A percentile compares a stretch with the other conserved stretches of the same genome.
phyloP scores from a whole-genome alignment of 768 basidiomycete species.

The Podaxis carcinomalis region DNA sequence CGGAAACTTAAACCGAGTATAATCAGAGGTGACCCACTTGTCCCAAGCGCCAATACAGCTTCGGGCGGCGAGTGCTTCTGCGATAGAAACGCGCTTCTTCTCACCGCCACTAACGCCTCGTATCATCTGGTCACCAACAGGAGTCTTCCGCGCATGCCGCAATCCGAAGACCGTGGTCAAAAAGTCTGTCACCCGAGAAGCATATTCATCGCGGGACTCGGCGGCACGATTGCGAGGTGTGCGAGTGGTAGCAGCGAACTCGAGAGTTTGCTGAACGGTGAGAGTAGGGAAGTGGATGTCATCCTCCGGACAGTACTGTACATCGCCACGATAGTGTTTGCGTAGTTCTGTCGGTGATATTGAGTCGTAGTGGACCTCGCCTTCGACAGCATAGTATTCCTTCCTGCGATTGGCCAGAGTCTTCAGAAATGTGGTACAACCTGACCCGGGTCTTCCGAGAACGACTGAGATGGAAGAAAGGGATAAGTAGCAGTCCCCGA shows the following conservation, averaged over 20 bases:
- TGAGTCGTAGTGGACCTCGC: slow-evolving; percentile 74
- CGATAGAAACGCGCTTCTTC: slow-evolving; percentile 78
- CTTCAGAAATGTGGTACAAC: slow-evolving; percentile 83
- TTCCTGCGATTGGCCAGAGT: slow-evolving; percentile 69
- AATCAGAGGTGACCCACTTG: slow-evolving; percentile 36
- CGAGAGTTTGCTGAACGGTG: slow-evolving; percentile 73
- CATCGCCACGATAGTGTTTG: slow-evolving; percentile 71
- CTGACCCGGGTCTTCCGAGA: slow-evolving; percentile 79
- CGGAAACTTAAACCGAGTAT: not conserved
- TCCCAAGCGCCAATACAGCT: slow-evolving; percentile 62
- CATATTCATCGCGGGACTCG: slow-evolving; percentile 38
- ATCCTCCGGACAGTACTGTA: slow-evolving; percentile 79
- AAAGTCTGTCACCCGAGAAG: slow-evolving; percentile 43
- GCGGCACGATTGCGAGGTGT: slow-evolving; percentile 53
- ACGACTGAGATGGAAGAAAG: slow-evolving; percentile 47
- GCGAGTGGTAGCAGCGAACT: slow-evolving; percentile 64
- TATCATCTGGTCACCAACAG: slow-evolving; percentile 73
- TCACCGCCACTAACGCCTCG: slow-evolving; percentile 73
- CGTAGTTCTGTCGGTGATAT: slow-evolving; percentile 60
- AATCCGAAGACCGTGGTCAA: slow-evolving; percentile 73
- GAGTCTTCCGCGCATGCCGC: slow-evolving; percentile 64
- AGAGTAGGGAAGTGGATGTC: slow-evolving; percentile 86
- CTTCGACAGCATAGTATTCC: slow-evolving; percentile 65
- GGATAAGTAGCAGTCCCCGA: not conserved
- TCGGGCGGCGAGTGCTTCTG: slow-evolving; percentile 57